Evolutionary conservation across 2,329 filamentous ascomycete species (phyloP).

Genomic region (Capronia coronata): DNA sequence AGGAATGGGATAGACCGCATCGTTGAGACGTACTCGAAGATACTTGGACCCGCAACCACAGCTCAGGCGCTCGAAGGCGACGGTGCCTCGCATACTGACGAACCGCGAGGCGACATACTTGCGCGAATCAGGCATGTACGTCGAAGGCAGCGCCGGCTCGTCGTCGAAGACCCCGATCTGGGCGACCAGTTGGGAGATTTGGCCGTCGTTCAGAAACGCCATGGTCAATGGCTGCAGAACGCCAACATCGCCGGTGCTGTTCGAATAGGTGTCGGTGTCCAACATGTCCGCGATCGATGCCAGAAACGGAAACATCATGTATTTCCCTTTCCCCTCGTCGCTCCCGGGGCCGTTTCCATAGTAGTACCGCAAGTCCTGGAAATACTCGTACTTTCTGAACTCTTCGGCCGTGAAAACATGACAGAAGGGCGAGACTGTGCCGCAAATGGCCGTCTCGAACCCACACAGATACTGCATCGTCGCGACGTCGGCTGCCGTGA

Average conservation of each 20-base stretch:
- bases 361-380: constrained; percentile 62
- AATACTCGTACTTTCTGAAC: constrained; percentile 59
- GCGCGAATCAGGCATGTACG: constrained; percentile 40
- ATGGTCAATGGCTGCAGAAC: constrained; percentile 47
- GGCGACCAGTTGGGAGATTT: constrained; percentile 55
- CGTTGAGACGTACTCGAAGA: constrained; percentile 52
- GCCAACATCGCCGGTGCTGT: constrained; percentile 49
- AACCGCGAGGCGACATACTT: constrained; percentile 51
- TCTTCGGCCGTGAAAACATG: constrained; percentile 56
- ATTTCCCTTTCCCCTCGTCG: constrained; percentile 47
- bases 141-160: constrained; percentile 44
- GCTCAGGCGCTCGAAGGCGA: constrained; percentile 57
- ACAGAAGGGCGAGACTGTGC: constrained; percentile 57
- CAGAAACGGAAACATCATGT: constrained; percentile 58
- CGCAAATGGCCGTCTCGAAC: constrained; percentile 62
- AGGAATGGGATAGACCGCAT: constrained; percentile 57
- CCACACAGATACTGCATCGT: constrained; percentile 62
- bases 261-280: too few relatives aligned
- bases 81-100: constrained; percentile 58
- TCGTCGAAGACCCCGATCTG: constrained; percentile 57
- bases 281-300: constrained; percentile 50
- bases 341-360: constrained; percentile 57
- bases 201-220: constrained; percentile 60
- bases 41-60: constrained; percentile 48
- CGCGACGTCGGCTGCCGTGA: constrained; percentile 49